Base-by-base conservation (phyloP, 2,329 filamentous ascomycete genomes). In the Grosmannia clavigera region DNA sequence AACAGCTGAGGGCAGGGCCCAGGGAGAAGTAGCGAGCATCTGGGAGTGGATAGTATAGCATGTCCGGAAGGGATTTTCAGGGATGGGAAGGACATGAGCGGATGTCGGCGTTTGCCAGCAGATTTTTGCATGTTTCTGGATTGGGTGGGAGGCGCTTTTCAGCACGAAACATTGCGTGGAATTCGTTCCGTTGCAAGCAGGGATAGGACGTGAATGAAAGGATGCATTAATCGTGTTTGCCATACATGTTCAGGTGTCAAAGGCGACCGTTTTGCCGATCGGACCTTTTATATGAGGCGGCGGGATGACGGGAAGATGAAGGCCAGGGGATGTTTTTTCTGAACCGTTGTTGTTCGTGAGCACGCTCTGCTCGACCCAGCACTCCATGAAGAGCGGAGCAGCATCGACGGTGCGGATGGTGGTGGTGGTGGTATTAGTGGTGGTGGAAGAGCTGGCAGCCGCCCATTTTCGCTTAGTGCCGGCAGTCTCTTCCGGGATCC, bases 321-420 rank as follows among this genome's bases (percentile, higher is more conserved):
- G 22, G 35, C 52, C 33, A 5, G 16, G 14, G 12, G 29, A 2
- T 14, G 51, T 11, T 11, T 25, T 57, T 22, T 22, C 22, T 22
- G 22, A 22, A 1, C 10, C 5, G n/a, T 10, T 16, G 4, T 4
- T 3, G 38, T 27, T 40, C 33, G 43, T 53, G 46, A 40, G 6
- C 22, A 78, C 66, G 73, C 80, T 65, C 76, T 86, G 72, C 70
- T 89, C 74, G 64, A 87, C 70, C 83, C 86, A 76, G 74, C 86
- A 78, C 75, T 87, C 84, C 69, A 86, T 76, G 72, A 86, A 76
- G 60, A 89, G 66, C 63, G 84, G 76, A 54, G 84, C 77, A 57
- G 84, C 76, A 61, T 76, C 76, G 1, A 84, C 78, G 5, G 79
- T 73, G 40, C 81, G 77, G 43, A 84, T 69, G 12, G 81, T 75